Conservation (phyloP, 2,329 filamentous ascomycete species). For the Penicillium sp. region DNA sequence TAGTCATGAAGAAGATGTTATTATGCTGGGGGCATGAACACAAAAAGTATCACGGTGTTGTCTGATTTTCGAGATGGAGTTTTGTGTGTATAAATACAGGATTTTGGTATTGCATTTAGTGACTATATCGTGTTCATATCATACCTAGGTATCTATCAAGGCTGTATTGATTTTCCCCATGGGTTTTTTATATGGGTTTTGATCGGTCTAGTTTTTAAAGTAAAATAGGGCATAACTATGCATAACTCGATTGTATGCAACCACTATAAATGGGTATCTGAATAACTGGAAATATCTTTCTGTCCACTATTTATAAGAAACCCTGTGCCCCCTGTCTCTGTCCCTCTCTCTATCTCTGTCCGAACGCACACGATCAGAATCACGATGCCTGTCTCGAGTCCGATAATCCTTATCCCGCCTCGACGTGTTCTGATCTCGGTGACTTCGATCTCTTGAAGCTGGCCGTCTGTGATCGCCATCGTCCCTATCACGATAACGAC, state of each 20-base stretch:
- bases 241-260: neutral
- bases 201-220: neutral
- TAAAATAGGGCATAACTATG: too few relatives aligned
- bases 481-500: slow-evolving; percentile 29
- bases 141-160: neutral
- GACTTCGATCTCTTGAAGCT: slow-evolving; percentile 20
- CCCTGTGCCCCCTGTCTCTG: slow-evolving; percentile 26
- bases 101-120: slow-evolving; percentile 4
- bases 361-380: slow-evolving; percentile 23
- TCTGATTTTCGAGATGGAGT: neutral
- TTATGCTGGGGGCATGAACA: slow-evolving; percentile 35
- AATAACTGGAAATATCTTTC: neutral
- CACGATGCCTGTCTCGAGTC: slow-evolving; percentile 26
- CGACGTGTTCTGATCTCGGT: slow-evolving; percentile 7
- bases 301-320: slow-evolving; percentile 19
- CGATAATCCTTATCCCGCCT: slow-evolving; percentile 16
- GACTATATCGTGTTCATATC: neutral
- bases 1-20: slow-evolving; percentile 33
- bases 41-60: slow-evolving; percentile 11
- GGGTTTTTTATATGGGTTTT: neutral
- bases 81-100: slow-evolving; percentile 8
- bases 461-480: slow-evolving; percentile 21
- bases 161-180: neutral
- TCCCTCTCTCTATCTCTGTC: slow-evolving; percentile 23
- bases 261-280: neutral